These are phyloP conservation scores for Simplicillium aogashimaense DNA, from an alignment of 2,329 filamentous ascomycete genomes.

Conservation along the genomic window DNA sequence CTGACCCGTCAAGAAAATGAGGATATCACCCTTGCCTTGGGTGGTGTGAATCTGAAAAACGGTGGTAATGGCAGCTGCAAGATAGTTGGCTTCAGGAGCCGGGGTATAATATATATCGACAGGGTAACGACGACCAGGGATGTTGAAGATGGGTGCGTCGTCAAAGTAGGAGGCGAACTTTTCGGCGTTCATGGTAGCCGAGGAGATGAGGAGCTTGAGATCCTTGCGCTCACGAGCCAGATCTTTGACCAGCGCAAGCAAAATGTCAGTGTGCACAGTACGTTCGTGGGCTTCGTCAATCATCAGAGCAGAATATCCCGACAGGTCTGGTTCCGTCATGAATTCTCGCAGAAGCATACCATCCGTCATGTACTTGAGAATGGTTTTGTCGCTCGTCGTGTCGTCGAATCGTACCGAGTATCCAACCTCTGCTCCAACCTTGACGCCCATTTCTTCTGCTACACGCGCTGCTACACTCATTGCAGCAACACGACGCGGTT, in stretches of 20 bases:
- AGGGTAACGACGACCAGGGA: constrained; percentile 79
- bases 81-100: constrained; percentile 86
- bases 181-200: constrained; percentile 86
- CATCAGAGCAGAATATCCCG: constrained; percentile 80
- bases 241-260: constrained; percentile 83
- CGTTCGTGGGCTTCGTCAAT: constrained; percentile 97
- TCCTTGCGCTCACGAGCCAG: constrained; percentile 74
- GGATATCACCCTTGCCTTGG: constrained; percentile 75
- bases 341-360: constrained; percentile 89
- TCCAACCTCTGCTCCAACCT: constrained; percentile 84
- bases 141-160: constrained; percentile 86
- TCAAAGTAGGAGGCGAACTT: constrained; percentile 92
- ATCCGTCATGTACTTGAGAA: constrained; percentile 95
- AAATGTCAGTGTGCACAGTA: constrained; percentile 81
- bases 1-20: constrained; percentile 91
- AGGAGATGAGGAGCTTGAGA: constrained; percentile 83
- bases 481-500: constrained; percentile 87
- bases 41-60: constrained; percentile 92
- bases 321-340: constrained; percentile 76
- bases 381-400: constrained; percentile 79
- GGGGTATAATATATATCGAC: constrained; percentile 89
- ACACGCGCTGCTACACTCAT: constrained; percentile 98
- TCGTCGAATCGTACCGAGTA: constrained; percentile 96
- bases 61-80: constrained; percentile 83
- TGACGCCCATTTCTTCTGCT: constrained; percentile 84